Evolutionary conservation across 441 rosid genomes (phyloP).

Genomic region (Pelargonium australe): DNA sequence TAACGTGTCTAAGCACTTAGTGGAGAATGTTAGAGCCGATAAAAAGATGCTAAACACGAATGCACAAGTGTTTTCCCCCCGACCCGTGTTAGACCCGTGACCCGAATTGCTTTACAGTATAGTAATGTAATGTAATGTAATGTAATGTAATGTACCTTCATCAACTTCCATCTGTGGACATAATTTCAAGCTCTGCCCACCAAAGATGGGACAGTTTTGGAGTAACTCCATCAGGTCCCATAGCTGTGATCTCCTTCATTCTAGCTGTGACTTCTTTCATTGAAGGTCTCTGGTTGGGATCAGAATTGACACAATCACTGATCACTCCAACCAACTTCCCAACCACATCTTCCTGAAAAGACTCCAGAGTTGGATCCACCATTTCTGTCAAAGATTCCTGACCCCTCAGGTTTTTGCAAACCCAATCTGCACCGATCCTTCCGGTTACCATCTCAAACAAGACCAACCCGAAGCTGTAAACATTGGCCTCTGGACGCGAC

Average conservation of each 20-base stretch:
- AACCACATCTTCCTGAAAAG: constrained; percentile 45
- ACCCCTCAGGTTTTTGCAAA: constrained; percentile 25
- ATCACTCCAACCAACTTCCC: constrained; percentile 56
- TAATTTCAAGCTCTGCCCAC: constrained; percentile 95
- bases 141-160: no score
- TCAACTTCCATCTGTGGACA: constrained; percentile 50
- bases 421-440: constrained; percentile 49
- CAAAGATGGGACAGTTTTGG: constrained; percentile 78
- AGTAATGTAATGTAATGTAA: no score
- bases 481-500: constrained; percentile 39
- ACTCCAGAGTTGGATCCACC: constrained; percentile 59
- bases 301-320: constrained; percentile 53
- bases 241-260: constrained; percentile 59
- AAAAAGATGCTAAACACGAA: no score
- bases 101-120: no score
- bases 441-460: constrained; percentile 72
- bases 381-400: constrained; percentile 34
- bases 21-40: no score
- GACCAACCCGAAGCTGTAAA: constrained; percentile 58
- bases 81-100: no score
- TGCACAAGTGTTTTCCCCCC: no score
- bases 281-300: constrained; percentile 48
- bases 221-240: constrained; percentile 67
- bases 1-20: no score
- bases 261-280: constrained; percentile 49